phyloP scores from a whole-genome alignment of 2,329 filamentous ascomycete genomes.

The Curvularia sp. region DNA sequence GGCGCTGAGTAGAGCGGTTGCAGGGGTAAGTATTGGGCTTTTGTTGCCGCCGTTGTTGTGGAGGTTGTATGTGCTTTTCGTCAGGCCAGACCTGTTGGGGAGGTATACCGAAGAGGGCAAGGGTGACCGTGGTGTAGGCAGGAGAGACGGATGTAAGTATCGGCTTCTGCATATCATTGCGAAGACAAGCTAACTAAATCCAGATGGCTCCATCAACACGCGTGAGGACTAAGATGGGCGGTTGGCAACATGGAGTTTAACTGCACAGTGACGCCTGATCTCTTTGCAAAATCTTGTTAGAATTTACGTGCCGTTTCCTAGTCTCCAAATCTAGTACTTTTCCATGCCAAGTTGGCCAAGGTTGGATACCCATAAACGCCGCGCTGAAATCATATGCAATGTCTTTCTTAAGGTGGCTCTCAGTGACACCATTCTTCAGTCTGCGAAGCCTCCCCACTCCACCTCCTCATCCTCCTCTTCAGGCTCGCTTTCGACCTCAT shows the following conservation, averaged over 20 bases:
- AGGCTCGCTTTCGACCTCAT: slow-evolving; percentile 49
- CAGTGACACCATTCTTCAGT: slow-evolving; percentile 53
- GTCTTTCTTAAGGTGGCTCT: slow-evolving; percentile 9
- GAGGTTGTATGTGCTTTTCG: slow-evolving; percentile 34
- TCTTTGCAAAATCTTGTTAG: neutral
- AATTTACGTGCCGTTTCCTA: neutral
- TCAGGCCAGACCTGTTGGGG: slow-evolving; percentile 35
- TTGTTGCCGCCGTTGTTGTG: slow-evolving; percentile 33
- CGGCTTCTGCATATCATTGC: neutral
- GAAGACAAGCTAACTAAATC: neutral
- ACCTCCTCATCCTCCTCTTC: slow-evolving; percentile 61
- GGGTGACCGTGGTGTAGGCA: neutral
- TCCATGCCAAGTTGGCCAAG: slow-evolving; percentile 3
- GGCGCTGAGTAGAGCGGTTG: slow-evolving; percentile 31
- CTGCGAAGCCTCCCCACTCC: slow-evolving; percentile 74
- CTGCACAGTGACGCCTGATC: neutral
- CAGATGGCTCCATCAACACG: slow-evolving; percentile 14
- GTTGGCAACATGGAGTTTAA: no score
- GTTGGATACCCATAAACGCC: slow-evolving; percentile 18
- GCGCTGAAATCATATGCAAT: slow-evolving; percentile 24
- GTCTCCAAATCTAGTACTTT: slow-evolving; percentile 5
- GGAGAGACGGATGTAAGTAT: slow-evolving; percentile 15
- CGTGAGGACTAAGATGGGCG: slow-evolving; percentile 6
- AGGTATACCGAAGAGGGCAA: slow-evolving; percentile 25
- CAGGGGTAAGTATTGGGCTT: slow-evolving; percentile 24